phyloP scores from a whole-genome alignment of 768 basidiomycete genomes.

The Hygrocybe coccinea region DNA sequence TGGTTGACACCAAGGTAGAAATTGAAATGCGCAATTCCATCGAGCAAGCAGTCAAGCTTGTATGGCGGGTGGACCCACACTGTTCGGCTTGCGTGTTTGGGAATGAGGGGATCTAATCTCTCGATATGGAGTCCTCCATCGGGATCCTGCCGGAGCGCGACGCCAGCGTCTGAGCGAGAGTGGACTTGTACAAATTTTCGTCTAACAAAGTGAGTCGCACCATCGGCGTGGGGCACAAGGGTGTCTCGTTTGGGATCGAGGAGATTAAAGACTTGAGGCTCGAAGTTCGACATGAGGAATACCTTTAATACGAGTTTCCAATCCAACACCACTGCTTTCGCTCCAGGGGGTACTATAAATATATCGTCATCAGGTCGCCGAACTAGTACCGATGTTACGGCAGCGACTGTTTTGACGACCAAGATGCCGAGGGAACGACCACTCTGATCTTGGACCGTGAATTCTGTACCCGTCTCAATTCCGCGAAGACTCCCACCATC shows the following conservation, averaged over 20 bases:
- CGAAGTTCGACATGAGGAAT: background rate
- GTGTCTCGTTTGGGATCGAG: background rate
- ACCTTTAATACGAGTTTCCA: constrained; percentile 2
- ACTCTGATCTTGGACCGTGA: constrained; percentile 2
- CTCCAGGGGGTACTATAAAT: background rate
- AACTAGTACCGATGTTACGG: constrained; percentile 1
- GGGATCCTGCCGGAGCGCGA: background rate
- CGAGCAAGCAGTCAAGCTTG: background rate
- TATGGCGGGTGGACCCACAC: background rate
- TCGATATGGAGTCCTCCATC: constrained; percentile 3
- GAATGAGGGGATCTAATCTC: constrained; percentile 5
- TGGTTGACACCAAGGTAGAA: constrained; percentile 22
- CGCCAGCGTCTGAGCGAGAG: background rate
- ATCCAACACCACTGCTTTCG: background rate
- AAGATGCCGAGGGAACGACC: background rate
- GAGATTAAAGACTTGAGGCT: background rate
- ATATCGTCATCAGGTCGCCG: background rate
- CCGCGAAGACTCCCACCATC: constrained; percentile 5
- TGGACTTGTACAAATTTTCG: constrained; percentile 1
- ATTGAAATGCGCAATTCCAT: constrained; percentile 21
- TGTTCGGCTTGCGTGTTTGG: constrained; percentile 1
- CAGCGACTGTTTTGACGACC: background rate
- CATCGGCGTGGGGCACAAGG: background rate
- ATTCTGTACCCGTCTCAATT: constrained; percentile 2
- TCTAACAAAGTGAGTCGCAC: background rate